phyloP scores from a whole-genome alignment of 805 yeast species.

The Starmerella vitae region DNA sequence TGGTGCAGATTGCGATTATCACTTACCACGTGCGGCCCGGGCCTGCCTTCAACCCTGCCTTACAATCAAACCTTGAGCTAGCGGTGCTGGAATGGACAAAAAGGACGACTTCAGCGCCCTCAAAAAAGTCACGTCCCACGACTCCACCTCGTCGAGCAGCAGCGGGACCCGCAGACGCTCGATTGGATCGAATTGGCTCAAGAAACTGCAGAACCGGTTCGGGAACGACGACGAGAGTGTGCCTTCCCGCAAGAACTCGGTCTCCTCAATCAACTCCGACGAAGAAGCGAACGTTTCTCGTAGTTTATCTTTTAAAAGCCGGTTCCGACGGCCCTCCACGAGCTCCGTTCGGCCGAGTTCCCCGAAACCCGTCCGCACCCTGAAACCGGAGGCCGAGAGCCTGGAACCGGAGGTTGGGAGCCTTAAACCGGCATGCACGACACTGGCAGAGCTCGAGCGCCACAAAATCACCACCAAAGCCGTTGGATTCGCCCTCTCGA shows the following conservation, averaged over 20 bases:
- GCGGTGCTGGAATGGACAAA: too few relatives aligned
- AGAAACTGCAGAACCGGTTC: conserved; percentile 4
- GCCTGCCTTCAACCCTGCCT: too few relatives aligned
- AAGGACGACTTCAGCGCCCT: neutral
- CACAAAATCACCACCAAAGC: conserved; percentile 11
- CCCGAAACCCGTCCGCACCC: neutral
- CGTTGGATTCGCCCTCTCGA: conserved; percentile 54
- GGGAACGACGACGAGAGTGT: neutral
- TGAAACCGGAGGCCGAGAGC: neutral
- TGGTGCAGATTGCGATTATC: too few relatives aligned
- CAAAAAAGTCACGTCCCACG: conserved; percentile 27
- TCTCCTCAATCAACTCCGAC: neutral
- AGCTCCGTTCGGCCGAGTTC: neutral
- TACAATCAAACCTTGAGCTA: too few relatives aligned
- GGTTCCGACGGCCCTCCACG: neutral
- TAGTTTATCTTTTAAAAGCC: neutral
- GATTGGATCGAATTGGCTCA: conserved; percentile 7
- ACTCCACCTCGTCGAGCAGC: conserved; percentile 48
- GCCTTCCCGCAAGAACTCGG: conserved; percentile 6
- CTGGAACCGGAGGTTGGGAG: neutral
- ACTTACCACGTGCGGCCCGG: too few relatives aligned
- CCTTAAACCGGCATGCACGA: neutral
- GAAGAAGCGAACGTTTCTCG: neutral
- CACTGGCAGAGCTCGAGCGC: conserved; percentile 8
- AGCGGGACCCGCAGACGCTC: conserved; percentile 1